Evolutionary conservation across 768 basidiomycete genomes (phyloP).

Genomic region (Auriscalpium orientale): DNA sequence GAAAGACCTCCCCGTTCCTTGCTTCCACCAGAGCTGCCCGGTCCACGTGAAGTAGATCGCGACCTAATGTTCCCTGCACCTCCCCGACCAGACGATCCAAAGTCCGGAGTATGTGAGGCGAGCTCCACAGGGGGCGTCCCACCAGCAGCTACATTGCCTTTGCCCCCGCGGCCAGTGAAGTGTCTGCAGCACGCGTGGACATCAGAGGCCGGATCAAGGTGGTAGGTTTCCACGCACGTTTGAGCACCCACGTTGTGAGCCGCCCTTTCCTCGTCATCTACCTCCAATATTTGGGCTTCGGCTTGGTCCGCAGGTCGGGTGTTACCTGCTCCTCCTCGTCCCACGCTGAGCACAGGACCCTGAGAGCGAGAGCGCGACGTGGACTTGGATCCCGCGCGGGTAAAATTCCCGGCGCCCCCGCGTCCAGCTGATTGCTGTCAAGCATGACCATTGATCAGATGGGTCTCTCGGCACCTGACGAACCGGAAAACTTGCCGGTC

Average conservation of each 20-base stretch:
- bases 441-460: not conserved
- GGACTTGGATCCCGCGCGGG: constrained; percentile 6
- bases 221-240: constrained; percentile 30
- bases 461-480: constrained; percentile 20
- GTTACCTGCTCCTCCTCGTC: constrained; percentile 62
- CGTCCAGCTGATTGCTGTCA: constrained; percentile 53
- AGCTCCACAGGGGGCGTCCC: constrained; percentile 18
- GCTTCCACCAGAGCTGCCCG: constrained; percentile 12
- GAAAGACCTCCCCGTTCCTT: constrained; percentile 11
- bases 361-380: constrained; percentile 43
- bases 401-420: constrained; percentile 59
- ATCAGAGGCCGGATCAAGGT: not conserved
- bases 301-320: constrained; percentile 27
- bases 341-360: constrained; percentile 41
- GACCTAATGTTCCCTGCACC: constrained; percentile 54
- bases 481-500: constrained; percentile 20
- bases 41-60: constrained; percentile 29
- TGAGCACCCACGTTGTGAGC: constrained; percentile 13
- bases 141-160: constrained; percentile 43
- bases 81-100: constrained; percentile 47
- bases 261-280: constrained; percentile 30
- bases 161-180: constrained; percentile 64
- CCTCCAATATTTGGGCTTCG: constrained; percentile 21
- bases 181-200: constrained; percentile 31
- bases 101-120: constrained; percentile 17